These are phyloP conservation scores for Fusarium proliferatum DNA, from an alignment of 2,329 filamentous ascomycete species.

Conservation along the genomic window DNA sequence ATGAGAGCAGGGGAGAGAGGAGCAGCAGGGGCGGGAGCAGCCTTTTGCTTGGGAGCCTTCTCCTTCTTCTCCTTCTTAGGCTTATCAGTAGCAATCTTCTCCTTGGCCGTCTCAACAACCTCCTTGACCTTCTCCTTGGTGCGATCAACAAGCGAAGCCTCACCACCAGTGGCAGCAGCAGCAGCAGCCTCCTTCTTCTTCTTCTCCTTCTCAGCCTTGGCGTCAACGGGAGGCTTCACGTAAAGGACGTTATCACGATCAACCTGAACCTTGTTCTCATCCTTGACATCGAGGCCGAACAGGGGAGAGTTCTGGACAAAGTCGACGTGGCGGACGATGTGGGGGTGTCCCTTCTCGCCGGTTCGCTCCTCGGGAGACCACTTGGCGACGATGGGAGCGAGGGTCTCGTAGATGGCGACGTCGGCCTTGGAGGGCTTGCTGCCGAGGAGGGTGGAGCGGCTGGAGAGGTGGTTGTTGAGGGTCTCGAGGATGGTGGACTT, in stretches of 20 bases:
- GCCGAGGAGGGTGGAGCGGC: constrained; percentile 89
- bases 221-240: constrained; percentile 88
- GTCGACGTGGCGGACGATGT: constrained; percentile 91
- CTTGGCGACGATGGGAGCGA: constrained; percentile 79
- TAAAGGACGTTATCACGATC: constrained; percentile 84
- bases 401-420: constrained; percentile 81
- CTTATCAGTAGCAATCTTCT: constrained; percentile 54
- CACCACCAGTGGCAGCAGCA: constrained; percentile 65
- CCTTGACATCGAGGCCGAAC: constrained; percentile 75
- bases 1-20: constrained; percentile 87
- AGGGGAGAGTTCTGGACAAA: constrained; percentile 93
- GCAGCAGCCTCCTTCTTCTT: constrained; percentile 84
- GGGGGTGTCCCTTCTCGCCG: constrained; percentile 86
- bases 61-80: constrained; percentile 90
- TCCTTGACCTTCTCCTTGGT: constrained; percentile 70
- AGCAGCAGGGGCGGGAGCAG: constrained; percentile 75
- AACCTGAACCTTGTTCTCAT: constrained; percentile 80
- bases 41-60: constrained; percentile 81
- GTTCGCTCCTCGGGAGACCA: constrained; percentile 91
- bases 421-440: constrained; percentile 91
- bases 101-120: constrained; percentile 63
- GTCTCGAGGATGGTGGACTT: constrained; percentile 77
- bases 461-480: constrained; percentile 88
- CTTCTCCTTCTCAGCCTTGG: constrained; percentile 98
- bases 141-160: constrained; percentile 65